Evolutionary conservation across 2,329 filamentous ascomycete genomes (phyloP).

Genomic region (Trichoderma koningii): DNA sequence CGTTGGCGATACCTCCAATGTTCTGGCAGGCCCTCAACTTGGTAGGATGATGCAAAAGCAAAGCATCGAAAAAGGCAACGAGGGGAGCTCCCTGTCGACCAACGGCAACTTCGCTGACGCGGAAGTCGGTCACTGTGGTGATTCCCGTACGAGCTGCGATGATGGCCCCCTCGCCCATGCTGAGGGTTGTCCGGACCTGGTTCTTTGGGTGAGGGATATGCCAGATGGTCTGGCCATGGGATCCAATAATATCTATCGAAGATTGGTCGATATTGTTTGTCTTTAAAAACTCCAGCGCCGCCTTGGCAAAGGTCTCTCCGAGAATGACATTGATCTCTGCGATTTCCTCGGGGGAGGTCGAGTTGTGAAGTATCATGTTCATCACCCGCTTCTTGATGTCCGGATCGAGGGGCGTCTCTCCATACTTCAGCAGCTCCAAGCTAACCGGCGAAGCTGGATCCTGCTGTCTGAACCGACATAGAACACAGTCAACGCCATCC

Average conservation of each 20-base stretch:
- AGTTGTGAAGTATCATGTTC: slow-evolving; percentile 27
- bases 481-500: slow-evolving; percentile 28
- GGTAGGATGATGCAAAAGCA: slow-evolving; percentile 52
- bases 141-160: slow-evolving; percentile 55
- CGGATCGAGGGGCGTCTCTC: slow-evolving; percentile 25
- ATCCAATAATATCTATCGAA: slow-evolving; percentile 55
- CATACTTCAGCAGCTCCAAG: slow-evolving; percentile 28
- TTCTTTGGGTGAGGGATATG: slow-evolving; percentile 53
- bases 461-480: slow-evolving; percentile 27
- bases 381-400: slow-evolving; percentile 25
- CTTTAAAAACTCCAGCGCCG: slow-evolving; percentile 20
- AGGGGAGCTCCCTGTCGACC: slow-evolving; percentile 52
- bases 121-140: slow-evolving; percentile 54
- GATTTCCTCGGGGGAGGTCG: slow-evolving; percentile 24
- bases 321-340: slow-evolving; percentile 27
- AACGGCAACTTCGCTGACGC: slow-evolving; percentile 50
- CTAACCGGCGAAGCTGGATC: slow-evolving; percentile 19
- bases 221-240: slow-evolving; percentile 61
- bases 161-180: slow-evolving; percentile 59
- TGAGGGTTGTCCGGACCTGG: slow-evolving; percentile 51
- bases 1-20: slow-evolving; percentile 55
- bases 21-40: slow-evolving; percentile 55
- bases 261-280: slow-evolving; percentile 30
- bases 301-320: slow-evolving; percentile 26
- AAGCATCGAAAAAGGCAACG: slow-evolving; percentile 52